Conservation (phyloP, 345 rosid genomes). For the Populus deltoides region DNA sequence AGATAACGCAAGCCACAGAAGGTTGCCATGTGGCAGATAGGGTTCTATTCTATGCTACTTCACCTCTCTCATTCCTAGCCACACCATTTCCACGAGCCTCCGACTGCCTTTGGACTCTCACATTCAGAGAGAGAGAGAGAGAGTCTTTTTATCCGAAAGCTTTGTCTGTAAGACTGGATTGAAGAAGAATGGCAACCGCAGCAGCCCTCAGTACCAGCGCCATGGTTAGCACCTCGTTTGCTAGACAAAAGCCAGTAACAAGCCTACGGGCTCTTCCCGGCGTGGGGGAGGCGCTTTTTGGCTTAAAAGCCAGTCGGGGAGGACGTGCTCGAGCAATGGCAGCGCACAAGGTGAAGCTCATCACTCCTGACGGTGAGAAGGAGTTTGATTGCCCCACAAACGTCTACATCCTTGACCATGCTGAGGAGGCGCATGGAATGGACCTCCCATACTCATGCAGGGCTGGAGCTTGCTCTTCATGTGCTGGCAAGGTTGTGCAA, state of each 20-base stretch:
- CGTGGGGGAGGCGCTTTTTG: slow-evolving; percentile 52
- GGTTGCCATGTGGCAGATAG: slow-evolving; percentile 67
- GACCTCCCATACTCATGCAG: slow-evolving; percentile 96
- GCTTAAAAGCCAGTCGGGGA: slow-evolving; percentile 49
- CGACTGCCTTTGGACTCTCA: background rate
- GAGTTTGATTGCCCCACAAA: slow-evolving; percentile 58
- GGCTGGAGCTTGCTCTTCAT: slow-evolving; percentile 89
- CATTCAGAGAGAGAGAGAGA: background rate
- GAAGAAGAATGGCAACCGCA: slow-evolving; percentile 39
- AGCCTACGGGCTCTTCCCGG: slow-evolving; percentile 49
- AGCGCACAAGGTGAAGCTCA: slow-evolving; percentile 62
- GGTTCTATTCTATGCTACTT: slow-evolving; percentile 21
- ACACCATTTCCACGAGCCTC: slow-evolving; percentile 28
- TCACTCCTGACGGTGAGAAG: slow-evolving; percentile 61
- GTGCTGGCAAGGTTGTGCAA: slow-evolving; percentile 55
- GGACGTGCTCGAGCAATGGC: slow-evolving; percentile 65
- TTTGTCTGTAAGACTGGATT: background rate
- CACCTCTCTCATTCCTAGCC: slow-evolving; percentile 11
- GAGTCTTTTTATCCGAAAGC: too few species aligned
- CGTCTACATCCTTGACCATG: slow-evolving; percentile 59
- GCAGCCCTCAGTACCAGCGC: slow-evolving; percentile 56
- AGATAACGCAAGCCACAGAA: slow-evolving; percentile 49
- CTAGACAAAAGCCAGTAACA: slow-evolving; percentile 39
- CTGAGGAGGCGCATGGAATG: slow-evolving; percentile 60
- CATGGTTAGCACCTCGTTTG: slow-evolving; percentile 58